Percentiles rank a stretch among this genome's conserved stretches.
Conservation (phyloP, 495 filamentous ascomycete genomes). For the Corynascus novoguineensis region DNA sequence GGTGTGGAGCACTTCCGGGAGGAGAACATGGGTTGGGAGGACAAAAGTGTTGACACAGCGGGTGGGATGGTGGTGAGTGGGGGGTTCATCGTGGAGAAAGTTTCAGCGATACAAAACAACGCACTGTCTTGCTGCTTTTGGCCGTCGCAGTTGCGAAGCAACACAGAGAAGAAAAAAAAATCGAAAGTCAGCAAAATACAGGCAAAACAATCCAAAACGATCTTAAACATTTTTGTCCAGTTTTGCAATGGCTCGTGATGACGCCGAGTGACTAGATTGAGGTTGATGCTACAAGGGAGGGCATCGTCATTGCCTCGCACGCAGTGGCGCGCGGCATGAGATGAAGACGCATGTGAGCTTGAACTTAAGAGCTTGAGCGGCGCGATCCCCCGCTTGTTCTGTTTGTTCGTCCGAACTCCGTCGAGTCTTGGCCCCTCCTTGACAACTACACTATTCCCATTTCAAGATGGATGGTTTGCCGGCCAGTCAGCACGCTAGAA, state of each 20-base stretch:
- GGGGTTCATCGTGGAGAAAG: background rate
- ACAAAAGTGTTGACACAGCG: conserved; percentile 3
- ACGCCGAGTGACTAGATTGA: background rate
- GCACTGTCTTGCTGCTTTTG: background rate
- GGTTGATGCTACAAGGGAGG: background rate
- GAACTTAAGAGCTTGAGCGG: no score
- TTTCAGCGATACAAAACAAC: background rate
- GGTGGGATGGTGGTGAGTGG: background rate
- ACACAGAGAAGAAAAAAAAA: no score
- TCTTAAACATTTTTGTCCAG: background rate
- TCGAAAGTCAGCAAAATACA: conserved; percentile 1
- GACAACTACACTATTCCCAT: background rate
- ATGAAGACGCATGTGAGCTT: background rate
- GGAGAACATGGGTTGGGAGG: background rate
- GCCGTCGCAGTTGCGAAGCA: background rate
- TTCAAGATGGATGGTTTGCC: no score
- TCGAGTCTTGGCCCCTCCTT: background rate
- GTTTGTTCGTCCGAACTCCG: background rate
- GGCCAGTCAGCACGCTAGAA: no score
- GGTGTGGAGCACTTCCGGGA: no score
- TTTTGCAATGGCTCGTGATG: no score
- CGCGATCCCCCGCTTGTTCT: background rate
- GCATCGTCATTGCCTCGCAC: no score
- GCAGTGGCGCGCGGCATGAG: no score
- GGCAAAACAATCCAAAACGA: conserved; percentile 10